A percentile compares a stretch with the other conserved stretches of the same genome.
phyloP scores from a whole-genome alignment of 164 flowering plant genomes.

The Sextonia rubra region DNA sequence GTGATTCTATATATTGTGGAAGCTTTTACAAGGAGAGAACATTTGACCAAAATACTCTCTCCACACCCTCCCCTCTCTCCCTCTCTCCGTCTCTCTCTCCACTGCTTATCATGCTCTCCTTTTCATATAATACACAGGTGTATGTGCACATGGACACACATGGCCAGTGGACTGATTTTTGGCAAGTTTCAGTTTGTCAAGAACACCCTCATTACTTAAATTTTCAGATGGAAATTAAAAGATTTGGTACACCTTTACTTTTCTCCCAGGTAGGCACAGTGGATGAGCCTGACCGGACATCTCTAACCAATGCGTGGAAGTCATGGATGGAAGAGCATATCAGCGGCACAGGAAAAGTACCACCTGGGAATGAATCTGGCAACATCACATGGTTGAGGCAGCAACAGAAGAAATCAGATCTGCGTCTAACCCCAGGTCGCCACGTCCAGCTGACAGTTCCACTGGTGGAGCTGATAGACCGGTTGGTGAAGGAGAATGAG shows the following conservation, averaged over 20 bases:
- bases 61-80: not conserved
- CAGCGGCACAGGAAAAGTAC: slow-evolving; percentile 67
- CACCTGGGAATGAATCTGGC: slow-evolving; percentile 89
- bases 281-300: slow-evolving; percentile 66
- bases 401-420: slow-evolving; percentile 68
- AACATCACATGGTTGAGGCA: slow-evolving; percentile 76
- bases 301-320: slow-evolving; percentile 87
- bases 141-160: too few species aligned
- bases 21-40: not conserved
- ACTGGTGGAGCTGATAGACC: slow-evolving; percentile 72
- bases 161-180: too few species aligned
- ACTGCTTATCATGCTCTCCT: too few species aligned
- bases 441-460: slow-evolving; percentile 76
- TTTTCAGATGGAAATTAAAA: not conserved
- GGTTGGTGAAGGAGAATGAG: slow-evolving; percentile 81
- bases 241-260: not conserved
- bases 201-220: too few species aligned
- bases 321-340: slow-evolving; percentile 99
- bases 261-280: slow-evolving; percentile 63
- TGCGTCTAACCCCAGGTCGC: slow-evolving; percentile 90
- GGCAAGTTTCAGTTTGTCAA: too few species aligned
- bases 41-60: not conserved
- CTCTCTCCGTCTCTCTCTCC: not conserved
- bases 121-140: too few species aligned
- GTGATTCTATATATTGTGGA: not conserved